Evolutionary conservation across 768 basidiomycete species (phyloP).

Genomic region (Cubamyces sp.): DNA sequence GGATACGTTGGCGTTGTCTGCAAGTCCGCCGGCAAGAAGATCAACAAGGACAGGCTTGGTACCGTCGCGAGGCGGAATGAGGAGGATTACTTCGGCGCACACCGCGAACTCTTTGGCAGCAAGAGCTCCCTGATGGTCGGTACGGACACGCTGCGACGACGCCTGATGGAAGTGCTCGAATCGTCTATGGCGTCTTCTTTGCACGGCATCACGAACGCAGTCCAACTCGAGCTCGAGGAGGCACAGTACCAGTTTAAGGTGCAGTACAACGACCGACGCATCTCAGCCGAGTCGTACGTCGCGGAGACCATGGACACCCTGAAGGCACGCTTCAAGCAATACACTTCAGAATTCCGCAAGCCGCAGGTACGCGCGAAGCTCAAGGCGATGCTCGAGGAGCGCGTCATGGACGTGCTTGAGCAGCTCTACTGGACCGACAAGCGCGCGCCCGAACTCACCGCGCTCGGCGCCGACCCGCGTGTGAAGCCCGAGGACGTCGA

Average conservation of each 20-base stretch:
- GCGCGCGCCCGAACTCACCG: slow-evolving; percentile 73
- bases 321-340: slow-evolving; percentile 87
- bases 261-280: slow-evolving; percentile 93
- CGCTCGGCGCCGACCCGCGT: slow-evolving; percentile 69
- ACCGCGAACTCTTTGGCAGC: slow-evolving; percentile 64
- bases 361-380: slow-evolving; percentile 87
- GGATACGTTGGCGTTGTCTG: slow-evolving; percentile 97
- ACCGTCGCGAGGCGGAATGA: slow-evolving; percentile 60
- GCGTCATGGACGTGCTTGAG: slow-evolving; percentile 96
- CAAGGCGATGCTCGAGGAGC: slow-evolving; percentile 92
- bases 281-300: slow-evolving; percentile 95
- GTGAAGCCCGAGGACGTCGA: slow-evolving; percentile 79
- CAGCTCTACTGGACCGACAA: slow-evolving; percentile 97
- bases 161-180: slow-evolving; percentile 97
- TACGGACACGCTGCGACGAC: slow-evolving; percentile 84
- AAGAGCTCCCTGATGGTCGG: slow-evolving; percentile 82
- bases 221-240: slow-evolving; percentile 96
- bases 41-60: slow-evolving; percentile 52
- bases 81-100: slow-evolving; percentile 65
- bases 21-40: slow-evolving; percentile 67
- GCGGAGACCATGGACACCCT: slow-evolving; percentile 95
- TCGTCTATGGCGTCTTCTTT: slow-evolving; percentile 96
- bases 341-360: slow-evolving; percentile 83
- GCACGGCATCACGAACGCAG: slow-evolving; percentile 95
- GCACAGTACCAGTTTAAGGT: slow-evolving; percentile 99